Conservation (phyloP, 768 basidiomycete species). For the Auriscalpium vulgare region DNA sequence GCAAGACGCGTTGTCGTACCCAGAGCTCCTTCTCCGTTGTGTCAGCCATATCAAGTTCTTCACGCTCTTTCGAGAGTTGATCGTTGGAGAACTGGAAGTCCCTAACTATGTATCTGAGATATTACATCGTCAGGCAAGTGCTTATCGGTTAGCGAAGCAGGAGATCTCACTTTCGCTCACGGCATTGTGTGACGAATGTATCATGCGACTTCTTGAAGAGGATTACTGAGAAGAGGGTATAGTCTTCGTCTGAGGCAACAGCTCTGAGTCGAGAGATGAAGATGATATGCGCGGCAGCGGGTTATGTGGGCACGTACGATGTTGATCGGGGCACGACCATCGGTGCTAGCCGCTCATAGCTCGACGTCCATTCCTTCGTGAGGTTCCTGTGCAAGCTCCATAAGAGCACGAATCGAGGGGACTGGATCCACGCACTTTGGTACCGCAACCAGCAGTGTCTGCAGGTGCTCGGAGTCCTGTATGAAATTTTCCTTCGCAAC, state of each 20-base stretch:
- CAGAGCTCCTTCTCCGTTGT: constrained; percentile 93
- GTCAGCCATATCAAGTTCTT: constrained; percentile 74
- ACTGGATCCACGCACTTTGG: constrained; percentile 59
- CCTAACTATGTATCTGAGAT: constrained; percentile 78
- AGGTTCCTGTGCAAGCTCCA: constrained; percentile 43
- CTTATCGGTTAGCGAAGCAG: background rate
- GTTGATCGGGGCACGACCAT: constrained; percentile 96
- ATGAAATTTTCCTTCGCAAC: constrained; percentile 79
- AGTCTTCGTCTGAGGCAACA: constrained; percentile 84
- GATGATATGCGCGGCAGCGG: background rate
- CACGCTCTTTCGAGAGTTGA: constrained; percentile 67
- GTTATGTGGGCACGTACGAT: constrained; percentile 41
- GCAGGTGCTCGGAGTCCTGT: constrained; percentile 86
- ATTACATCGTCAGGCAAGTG: background rate
- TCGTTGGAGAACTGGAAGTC: constrained; percentile 89
- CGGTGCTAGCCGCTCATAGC: constrained; percentile 78
- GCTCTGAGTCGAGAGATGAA: constrained; percentile 34
- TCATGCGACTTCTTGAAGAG: constrained; percentile 89
- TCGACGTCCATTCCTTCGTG: constrained; percentile 81
- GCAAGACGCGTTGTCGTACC: constrained; percentile 43
- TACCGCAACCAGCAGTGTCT: constrained; percentile 88
- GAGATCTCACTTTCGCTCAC: constrained; percentile 79
- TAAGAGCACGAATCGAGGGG: background rate
- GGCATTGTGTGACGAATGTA: constrained; percentile 86
- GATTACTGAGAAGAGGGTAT: constrained; percentile 74